Base-by-base conservation (phyloP, 768 basidiomycete species). In the Tylopilus vinaceipallidus region DNA sequence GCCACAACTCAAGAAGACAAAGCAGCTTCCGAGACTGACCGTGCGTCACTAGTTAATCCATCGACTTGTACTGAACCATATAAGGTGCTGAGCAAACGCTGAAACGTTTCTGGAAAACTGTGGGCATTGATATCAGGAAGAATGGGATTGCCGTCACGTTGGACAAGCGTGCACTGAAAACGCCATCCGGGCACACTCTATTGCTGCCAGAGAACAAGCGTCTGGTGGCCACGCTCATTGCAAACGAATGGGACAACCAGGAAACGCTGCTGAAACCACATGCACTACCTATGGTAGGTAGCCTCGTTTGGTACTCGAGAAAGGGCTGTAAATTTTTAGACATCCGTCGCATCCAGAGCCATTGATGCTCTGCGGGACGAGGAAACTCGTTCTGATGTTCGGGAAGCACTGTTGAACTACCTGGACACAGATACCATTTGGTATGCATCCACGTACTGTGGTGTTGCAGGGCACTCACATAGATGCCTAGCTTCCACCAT, bases 161-260 rank as follows among this genome's bases (percentile, higher is more conserved):
- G 43, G 95, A 97, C 72, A 80, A 79, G 57, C 82, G 91, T 30
- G 74, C 88, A 1, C 75, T 99, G 49, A 95, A 91, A 68, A 98
- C 95, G 12, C 93, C 95, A 0, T 78, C 75, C 0, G 95, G 95
- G n/a, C 82, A 85, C 38, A 77, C 75, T 3, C 70, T 99, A 26
- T 63, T 84, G 30, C 59, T 98, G 13, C 94, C 94, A 1, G 67
- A 71, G 41, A 73, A 79, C 53, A 91, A 90, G 63, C 65, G 76
- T 35, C 71, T 95, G 24, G 75, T 89, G 19, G 93, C 95, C 2
- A 76, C 90, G 2, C 76, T 97, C 49, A 84, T 98, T 59, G 97
- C 94, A 17, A 79, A 88, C 48, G 97, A 99, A 73, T 99, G 97
- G 97, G 94, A 99, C 61, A 88, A 86, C 61, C 95, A 98, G 70